These are phyloP conservation scores for Fusarium buharicum DNA, from an alignment of 2,329 filamentous ascomycete species.

Conservation along the genomic window DNA sequence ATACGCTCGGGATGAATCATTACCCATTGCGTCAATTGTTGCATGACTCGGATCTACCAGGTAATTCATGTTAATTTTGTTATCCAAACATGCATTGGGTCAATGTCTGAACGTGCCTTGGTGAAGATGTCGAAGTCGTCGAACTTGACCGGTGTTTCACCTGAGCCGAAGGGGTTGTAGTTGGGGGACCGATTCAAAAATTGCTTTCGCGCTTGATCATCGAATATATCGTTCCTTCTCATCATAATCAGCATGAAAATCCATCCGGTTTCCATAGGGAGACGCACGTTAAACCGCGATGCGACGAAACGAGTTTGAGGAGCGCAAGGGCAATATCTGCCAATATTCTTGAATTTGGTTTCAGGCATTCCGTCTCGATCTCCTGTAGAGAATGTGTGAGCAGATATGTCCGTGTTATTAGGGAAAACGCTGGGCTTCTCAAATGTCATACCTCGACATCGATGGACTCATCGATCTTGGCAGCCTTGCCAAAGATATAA, in stretches of 20 bases:
- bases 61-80: not conserved
- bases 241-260: slow-evolving; percentile 18
- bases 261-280: not conserved
- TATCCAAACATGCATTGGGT: too few species aligned
- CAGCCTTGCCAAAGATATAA: slow-evolving; percentile 84
- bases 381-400: slow-evolving; percentile 64
- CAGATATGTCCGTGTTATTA: not conserved
- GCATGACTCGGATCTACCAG: slow-evolving; percentile 75
- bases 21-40: slow-evolving; percentile 89
- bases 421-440: slow-evolving; percentile 12
- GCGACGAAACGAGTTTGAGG: slow-evolving; percentile 92
- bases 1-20: slow-evolving; percentile 89
- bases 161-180: slow-evolving; percentile 85
- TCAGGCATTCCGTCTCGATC: slow-evolving; percentile 88
- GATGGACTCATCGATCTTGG: slow-evolving; percentile 89
- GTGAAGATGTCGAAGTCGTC: slow-evolving; percentile 82
- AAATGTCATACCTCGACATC: slow-evolving; percentile 79
- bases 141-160: slow-evolving; percentile 78
- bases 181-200: slow-evolving; percentile 83
- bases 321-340: slow-evolving; percentile 85
- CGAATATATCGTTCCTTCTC: slow-evolving; percentile 82
- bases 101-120: slow-evolving; percentile 67
- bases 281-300: slow-evolving; percentile 88
- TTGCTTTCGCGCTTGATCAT: slow-evolving; percentile 91
- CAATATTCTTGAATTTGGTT: slow-evolving; percentile 78